Percentiles rank a stretch among this genome's conserved stretches.
These are phyloP conservation scores for Penicillium rolfsii DNA, from an alignment of 2,329 filamentous ascomycete species.

Conservation along the genomic window DNA sequence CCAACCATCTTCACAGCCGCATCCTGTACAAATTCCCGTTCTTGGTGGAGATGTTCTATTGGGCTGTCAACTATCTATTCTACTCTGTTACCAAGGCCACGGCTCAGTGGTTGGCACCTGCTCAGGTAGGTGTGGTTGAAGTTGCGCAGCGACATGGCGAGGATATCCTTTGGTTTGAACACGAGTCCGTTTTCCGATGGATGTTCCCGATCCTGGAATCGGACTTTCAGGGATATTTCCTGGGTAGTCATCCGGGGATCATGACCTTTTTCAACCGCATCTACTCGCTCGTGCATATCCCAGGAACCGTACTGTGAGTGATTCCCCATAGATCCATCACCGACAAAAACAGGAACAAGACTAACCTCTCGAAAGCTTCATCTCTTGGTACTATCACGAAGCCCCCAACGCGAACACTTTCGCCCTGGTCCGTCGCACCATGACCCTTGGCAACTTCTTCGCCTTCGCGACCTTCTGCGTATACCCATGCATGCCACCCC, in stretches of 20 bases:
- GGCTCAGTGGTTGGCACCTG: conserved; percentile 55
- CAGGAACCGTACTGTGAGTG: conserved; percentile 54
- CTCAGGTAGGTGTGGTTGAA: conserved; percentile 53
- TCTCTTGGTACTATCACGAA: conserved; percentile 49
- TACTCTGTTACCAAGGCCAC: conserved; percentile 63
- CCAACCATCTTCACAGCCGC: conserved; percentile 62
- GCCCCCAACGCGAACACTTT: conserved; percentile 50
- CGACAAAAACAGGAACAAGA: background rate
- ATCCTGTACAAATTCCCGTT: conserved; percentile 70
- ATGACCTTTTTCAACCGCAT: conserved; percentile 55
- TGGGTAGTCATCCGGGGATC: conserved; percentile 45
- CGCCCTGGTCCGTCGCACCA: conserved; percentile 60
- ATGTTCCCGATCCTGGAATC: conserved; percentile 48
- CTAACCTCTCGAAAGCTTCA: conserved; percentile 34
- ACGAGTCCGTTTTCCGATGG: conserved; percentile 44
- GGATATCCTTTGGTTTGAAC: conserved; percentile 50
- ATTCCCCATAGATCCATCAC: conserved; percentile 30
- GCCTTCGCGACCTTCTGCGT: conserved; percentile 66
- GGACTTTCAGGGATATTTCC: conserved; percentile 51
- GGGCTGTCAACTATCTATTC: conserved; percentile 67
- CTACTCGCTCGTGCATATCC: conserved; percentile 57
- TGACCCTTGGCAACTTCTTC: conserved; percentile 64
- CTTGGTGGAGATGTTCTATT: conserved; percentile 74
- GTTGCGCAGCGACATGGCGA: conserved; percentile 52
- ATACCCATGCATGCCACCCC: conserved; percentile 67